Evolutionary conservation across 495 filamentous ascomycete genomes (phyloP).

Genomic region (Delitschia confertaspora): DNA sequence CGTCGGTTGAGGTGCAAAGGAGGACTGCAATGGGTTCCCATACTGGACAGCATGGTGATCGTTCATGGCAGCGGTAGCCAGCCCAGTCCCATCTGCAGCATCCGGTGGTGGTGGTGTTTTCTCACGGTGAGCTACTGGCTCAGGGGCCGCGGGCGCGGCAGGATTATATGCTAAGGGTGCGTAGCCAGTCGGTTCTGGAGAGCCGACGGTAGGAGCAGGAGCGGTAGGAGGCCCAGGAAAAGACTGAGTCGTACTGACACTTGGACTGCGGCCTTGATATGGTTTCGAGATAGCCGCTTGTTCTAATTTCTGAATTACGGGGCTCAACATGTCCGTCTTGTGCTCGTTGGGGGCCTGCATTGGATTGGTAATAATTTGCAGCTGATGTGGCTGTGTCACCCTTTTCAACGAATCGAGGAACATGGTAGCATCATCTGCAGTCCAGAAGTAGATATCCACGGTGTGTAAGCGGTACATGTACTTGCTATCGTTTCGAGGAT

Average conservation of each 20-base stretch:
- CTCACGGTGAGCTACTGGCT: constrained; percentile 73
- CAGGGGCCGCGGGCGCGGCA: constrained; percentile 75
- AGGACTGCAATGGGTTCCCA: constrained; percentile 11
- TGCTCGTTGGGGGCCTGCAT: constrained; percentile 40
- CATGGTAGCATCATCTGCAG: constrained; percentile 58
- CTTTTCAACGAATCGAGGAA: constrained; percentile 59
- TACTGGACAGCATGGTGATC: constrained; percentile 43
- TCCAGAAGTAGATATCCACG: constrained; percentile 88
- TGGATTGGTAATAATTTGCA: constrained; percentile 49
- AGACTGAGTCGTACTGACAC: constrained; percentile 33
- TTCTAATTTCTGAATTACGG: constrained; percentile 79
- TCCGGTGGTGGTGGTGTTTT: constrained; percentile 81
- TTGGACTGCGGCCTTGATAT: constrained; percentile 29
- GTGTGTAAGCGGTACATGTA: constrained; percentile 72
- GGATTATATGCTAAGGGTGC: constrained; percentile 87
- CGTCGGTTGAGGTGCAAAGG: constrained; percentile 42
- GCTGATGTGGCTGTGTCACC: constrained; percentile 52
- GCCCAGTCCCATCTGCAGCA: constrained; percentile 59
- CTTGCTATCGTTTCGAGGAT: constrained; percentile 58
- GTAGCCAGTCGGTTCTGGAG: constrained; percentile 35
- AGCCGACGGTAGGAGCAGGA: constrained; percentile 36
- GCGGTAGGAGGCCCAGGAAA: constrained; percentile 41
- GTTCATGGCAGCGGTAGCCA: constrained; percentile 56
- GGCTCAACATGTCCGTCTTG: constrained; percentile 58
- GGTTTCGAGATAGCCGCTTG: constrained; percentile 60